Base-by-base conservation (phyloP, 2,329 filamentous ascomycete genomes). In the Fonsecaea pedrosoi region DNA sequence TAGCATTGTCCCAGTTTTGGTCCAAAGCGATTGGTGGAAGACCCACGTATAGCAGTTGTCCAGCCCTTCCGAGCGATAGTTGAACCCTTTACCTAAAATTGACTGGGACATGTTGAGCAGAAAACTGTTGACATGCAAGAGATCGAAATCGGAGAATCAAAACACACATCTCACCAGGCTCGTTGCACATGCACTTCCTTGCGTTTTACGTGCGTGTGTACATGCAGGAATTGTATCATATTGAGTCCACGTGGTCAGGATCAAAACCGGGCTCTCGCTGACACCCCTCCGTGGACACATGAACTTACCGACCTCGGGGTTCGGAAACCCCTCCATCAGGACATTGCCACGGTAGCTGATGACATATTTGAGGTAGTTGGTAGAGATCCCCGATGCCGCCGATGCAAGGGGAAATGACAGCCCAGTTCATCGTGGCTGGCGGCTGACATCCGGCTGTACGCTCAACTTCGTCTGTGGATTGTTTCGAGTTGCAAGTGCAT, bases 191-290 rank as follows among this genome's bases (percentile, higher is more conserved):
- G 45, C 9, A 30, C 18, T 30, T 25, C 7, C 45, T 30, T 25
- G 18, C 21, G 18, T 25, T 25, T 50, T 10, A 30, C 18, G 18
- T 50, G 18, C 18, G 25, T 50, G 18, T 30, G 45, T 7, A 25
- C 34, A 66, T 72, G 65, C 65, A 60, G 60, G 45, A 37, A 15
- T 57, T 54, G 65, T 67, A 38, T 62, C 60, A 56, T 56, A 57
- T 59, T 67, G 65, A 63, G 48, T 50, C 38, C 65, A 67, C 48
- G 60, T 63, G 56, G 55, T 30, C 42, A 38, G 25, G 18, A 62
- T 57, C 7, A 13, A 54, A 42, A 65, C 9, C 48, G 35, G 35
- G 53, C 40, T 25, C 32, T 35, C 10, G 3, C 13, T 50, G 21
- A 50, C 45, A 25, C 10, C 18, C 25, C 21, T 50, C 13, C 6